Evolutionary conservation across 179 eudicot species (phyloP).

Genomic region (Kewa caespitosa): DNA sequence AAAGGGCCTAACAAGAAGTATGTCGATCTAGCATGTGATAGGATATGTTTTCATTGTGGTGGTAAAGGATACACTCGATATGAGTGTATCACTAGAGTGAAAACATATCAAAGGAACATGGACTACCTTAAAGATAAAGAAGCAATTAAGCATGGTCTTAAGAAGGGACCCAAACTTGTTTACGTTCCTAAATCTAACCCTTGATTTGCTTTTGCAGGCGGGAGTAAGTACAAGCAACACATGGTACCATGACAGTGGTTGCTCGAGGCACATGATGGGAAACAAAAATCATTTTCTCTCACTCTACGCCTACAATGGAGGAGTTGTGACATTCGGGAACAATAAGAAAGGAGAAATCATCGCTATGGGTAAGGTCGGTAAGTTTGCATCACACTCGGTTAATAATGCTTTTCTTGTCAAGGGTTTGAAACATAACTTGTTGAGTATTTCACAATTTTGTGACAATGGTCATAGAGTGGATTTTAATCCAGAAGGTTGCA

Average conservation of each 20-base stretch:
- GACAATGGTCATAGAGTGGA: not conserved
- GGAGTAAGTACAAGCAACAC: not conserved
- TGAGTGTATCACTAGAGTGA: not conserved
- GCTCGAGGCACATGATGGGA: not conserved
- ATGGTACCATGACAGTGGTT: not conserved
- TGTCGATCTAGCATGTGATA: not conserved
- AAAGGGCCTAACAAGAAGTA: not conserved
- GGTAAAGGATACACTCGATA: not conserved
- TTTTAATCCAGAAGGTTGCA: not conserved
- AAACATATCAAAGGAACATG: not conserved
- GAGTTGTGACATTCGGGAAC: constrained; percentile 4
- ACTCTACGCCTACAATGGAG: not conserved
- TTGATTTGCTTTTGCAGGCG: not conserved
- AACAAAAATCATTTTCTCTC: not conserved
- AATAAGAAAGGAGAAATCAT: not conserved
- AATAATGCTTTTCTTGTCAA: not conserved
- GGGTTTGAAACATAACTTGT: not conserved
- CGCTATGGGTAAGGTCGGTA: constrained; percentile 3
- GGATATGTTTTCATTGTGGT: not conserved
- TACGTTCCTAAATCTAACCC: not conserved
- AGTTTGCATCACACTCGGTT: not conserved
- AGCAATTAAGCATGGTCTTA: not conserved
- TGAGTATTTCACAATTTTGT: constrained; percentile 1
- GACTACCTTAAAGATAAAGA: not conserved
- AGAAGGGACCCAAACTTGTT: not conserved